Percentiles rank a stretch among this genome's conserved stretches.
Evolutionary conservation across 208 protist species (phyloP).

Genomic region (Acanthamoeba rhysodes): DNA sequence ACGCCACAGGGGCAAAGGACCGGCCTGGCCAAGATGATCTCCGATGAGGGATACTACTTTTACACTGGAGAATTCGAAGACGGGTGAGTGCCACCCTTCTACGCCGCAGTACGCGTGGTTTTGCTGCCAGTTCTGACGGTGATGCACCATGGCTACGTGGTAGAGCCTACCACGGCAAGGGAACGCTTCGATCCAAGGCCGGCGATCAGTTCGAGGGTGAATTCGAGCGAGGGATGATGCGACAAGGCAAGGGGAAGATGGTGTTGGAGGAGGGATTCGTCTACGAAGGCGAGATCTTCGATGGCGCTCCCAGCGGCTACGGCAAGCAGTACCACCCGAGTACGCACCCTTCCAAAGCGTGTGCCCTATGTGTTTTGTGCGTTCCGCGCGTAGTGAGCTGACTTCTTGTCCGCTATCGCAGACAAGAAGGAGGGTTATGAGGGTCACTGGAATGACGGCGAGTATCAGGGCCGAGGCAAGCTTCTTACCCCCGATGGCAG

Average conservation of each 20-base stretch:
- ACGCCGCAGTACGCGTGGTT: not conserved
- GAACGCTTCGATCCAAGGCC: slow-evolving; percentile 37
- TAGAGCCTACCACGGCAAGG: slow-evolving; percentile 51
- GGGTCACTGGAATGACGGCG: not conserved
- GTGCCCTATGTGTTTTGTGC: not conserved
- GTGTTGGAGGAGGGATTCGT: not conserved
- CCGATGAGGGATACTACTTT: not conserved
- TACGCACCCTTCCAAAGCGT: not conserved
- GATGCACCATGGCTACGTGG: not conserved
- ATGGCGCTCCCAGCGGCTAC: slow-evolving; percentile 5
- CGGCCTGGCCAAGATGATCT: slow-evolving; percentile 33
- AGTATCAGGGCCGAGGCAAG: slow-evolving; percentile 12
- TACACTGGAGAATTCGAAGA: slow-evolving; percentile 23
- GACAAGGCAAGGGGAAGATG: slow-evolving; percentile 45
- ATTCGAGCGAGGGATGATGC: slow-evolving; percentile 55
- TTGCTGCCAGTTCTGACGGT: not conserved
- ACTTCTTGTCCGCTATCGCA: not conserved
- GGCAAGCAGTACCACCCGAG: slow-evolving; percentile 61
- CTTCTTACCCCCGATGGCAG: not conserved
- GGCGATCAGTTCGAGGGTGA: slow-evolving; percentile 16
- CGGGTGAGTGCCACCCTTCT: not conserved
- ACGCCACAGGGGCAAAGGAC: not conserved
- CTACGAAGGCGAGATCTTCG: slow-evolving; percentile 45
- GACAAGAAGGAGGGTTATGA: slow-evolving; percentile 23
- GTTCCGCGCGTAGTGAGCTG: not conserved